Evolutionary conservation across 805 yeast species (phyloP), one percentile per base, ranked within the genome.

Genomic region (Hanseniaspora clermontiae): DNA sequence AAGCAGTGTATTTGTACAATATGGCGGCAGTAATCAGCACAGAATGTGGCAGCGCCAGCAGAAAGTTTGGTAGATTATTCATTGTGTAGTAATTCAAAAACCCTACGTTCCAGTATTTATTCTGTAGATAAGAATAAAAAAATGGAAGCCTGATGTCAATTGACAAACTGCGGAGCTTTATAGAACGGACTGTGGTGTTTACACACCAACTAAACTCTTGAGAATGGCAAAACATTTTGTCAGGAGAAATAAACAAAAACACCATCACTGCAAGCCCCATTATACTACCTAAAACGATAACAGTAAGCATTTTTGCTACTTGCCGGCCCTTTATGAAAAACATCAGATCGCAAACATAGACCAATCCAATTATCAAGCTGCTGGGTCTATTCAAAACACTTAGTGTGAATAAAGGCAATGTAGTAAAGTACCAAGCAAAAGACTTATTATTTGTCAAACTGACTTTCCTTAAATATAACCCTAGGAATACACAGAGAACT

Each of bases 51-150:
- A 78, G 57, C 0, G 86, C 91, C 62, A 93, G 73, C 10, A 82
- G 32, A 65, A 93, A 91, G 67, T 90, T 86, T 11, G 96, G 96
- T 8, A 87, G 68, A 63, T 93, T 91, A 64, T 80, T 81, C 0
- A 74, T 58, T 0, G 93, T 84, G 91, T 96, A 93, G 69, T 93
- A 93, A 43, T 69, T 73, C 57, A 93, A 67, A 53, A 90, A 79
- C 0, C 98, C 97, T 46, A 74, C 77, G 61, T 81, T 78, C 98
- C 98, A 93, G 67, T 91, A 89, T 60, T 80, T 74, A 1, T 70
- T 58, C 68, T 93, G 98, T 7, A 95, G 85, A 66, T 75, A 87
- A 3, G 78, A 67, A 62, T 82, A 82, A 14, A 91, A 72, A n/a
- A 51, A 9, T 8, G 55, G 55, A 5, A 51, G 19, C 27, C 55